Conservation (phyloP, 192 early-diverging fungal genomes). For the Martensiomyces pterosporus region DNA sequence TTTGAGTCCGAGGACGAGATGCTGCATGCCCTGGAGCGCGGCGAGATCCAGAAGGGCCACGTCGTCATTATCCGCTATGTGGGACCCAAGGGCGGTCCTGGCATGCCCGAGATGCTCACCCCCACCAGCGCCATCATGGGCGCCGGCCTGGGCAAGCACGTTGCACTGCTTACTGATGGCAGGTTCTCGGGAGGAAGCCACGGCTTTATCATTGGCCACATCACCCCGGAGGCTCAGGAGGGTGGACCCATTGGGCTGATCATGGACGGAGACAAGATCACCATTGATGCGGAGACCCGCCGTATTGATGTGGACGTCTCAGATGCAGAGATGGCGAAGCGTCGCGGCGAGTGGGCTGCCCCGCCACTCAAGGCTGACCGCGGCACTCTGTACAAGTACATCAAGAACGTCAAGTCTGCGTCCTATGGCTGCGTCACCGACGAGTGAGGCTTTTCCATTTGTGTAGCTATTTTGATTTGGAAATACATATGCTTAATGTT, state of each 20-base stretch:
- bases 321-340: constrained; percentile 70
- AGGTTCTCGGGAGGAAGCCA: constrained; percentile 98
- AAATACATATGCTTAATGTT: no score
- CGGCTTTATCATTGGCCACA: constrained; percentile 99
- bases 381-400: constrained; percentile 93
- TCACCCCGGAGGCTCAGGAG: constrained; percentile 95
- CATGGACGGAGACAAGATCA: constrained; percentile 81
- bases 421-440: constrained; percentile 84
- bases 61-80: constrained; percentile 95
- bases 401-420: constrained; percentile 78
- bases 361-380: constrained; percentile 82
- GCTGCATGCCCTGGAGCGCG: constrained; percentile 80
- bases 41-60: constrained; percentile 88
- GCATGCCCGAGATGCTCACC: constrained; percentile 99
- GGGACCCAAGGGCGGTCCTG: constrained; percentile 96
- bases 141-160: constrained; percentile 95
- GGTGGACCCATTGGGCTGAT: constrained; percentile 95
- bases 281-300: constrained; percentile 80
- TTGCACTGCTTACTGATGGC: constrained; percentile 96
- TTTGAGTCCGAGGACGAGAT: constrained; percentile 93
- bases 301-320: constrained; percentile 73
- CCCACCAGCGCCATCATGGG: constrained; percentile 99
- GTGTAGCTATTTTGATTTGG: no score
- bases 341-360: constrained; percentile 70
- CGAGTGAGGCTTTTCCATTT: constrained; percentile 49